Base-by-base conservation (phyloP, 225 moss, liverwort and hornwort genomes). In the Straminergon stramineum region DNA sequence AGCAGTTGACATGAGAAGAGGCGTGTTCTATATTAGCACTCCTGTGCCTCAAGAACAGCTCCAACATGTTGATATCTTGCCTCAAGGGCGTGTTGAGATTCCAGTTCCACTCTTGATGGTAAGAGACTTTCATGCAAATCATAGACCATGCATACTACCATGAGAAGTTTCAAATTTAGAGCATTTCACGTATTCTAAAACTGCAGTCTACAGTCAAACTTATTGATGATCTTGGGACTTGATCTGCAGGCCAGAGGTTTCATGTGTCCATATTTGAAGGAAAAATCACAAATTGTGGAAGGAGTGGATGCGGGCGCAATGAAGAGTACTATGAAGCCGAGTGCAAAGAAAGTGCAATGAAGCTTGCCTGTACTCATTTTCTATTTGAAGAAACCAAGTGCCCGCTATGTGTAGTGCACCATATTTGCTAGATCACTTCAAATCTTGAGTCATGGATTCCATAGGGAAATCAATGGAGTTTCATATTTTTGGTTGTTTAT, bases 41-140 rank as follows among this genome's bases (percentile, higher is more conserved):
- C 97, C 97, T 83, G 83, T 97, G 56, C 75, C 96, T 83, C 37
- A 68, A 76, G 93, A 96, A 58, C 85, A 93, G 57, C 93, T 98
- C 52, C 92, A 92, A 82, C 73, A 90, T 34, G 98, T 98, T 43
- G 92, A 96, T 88, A 92, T 88, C 39, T 71, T 98, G 70, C 91
- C 95, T 81, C 96, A 95, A 70, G 96, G 97, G 12, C 94, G 98
- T 67, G 91, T 96, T 79, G 94, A 96, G 88, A 88, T 97, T 89
- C 98, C 97, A 85, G 86, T 95, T 80, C 95, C 94, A 43, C 91
- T 98, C 39, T 79, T 98, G 82, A 94, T 93, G 97, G 97, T 97
- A 85, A 65, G 92, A 66, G 56, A 66, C 66, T 74, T 87, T 41
- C 78, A 83, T 45, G 30, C 63, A 83, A 45, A 31, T 82, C 69